Percentiles rank a stretch among this genome's conserved stretches.
Conservation (phyloP, 1,284 basidiomycete species). For the Boletus albobrunnescens region DNA sequence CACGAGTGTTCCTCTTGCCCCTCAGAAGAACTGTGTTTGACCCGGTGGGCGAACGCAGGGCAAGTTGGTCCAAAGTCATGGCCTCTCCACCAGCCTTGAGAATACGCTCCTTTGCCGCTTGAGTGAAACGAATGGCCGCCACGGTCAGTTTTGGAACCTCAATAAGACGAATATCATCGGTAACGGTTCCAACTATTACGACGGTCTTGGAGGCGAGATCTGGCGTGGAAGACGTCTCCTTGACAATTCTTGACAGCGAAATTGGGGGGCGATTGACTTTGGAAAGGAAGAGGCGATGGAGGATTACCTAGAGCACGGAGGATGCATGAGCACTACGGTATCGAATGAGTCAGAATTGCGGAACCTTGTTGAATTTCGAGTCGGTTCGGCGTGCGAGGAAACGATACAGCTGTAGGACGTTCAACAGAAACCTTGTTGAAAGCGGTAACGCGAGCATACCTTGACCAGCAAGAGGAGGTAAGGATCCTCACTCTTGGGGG, state of each 20-base stretch:
- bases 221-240: conserved; percentile 69
- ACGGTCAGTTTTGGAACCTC: conserved; percentile 90
- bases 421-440: conserved; percentile 9
- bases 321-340: conserved; percentile 14
- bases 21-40: conserved; percentile 92
- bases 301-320: conserved; percentile 62
- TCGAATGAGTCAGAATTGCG: conserved; percentile 7
- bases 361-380: conserved; percentile 93
- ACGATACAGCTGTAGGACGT: conserved; percentile 79
- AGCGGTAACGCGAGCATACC: conserved; percentile 45
- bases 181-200: conserved; percentile 89
- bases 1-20: conserved; percentile 90
- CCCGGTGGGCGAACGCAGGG: conserved; percentile 89
- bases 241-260: conserved; percentile 87
- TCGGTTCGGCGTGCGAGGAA: conserved; percentile 98
- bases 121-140: conserved; percentile 94
- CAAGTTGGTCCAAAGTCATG: conserved; percentile 96
- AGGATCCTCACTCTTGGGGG: conserved; percentile 98
- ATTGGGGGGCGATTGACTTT: conserved; percentile 97
- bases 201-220: conserved; percentile 81
- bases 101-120: conserved; percentile 91
- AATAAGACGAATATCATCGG: conserved; percentile 90
- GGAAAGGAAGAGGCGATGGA: conserved; percentile 95
- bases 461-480: conserved; percentile 98
- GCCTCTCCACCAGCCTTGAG: conserved; percentile 92